phyloP scores from a whole-genome alignment of 805 yeast genomes.

The Zygotorulaspora danielsina region DNA sequence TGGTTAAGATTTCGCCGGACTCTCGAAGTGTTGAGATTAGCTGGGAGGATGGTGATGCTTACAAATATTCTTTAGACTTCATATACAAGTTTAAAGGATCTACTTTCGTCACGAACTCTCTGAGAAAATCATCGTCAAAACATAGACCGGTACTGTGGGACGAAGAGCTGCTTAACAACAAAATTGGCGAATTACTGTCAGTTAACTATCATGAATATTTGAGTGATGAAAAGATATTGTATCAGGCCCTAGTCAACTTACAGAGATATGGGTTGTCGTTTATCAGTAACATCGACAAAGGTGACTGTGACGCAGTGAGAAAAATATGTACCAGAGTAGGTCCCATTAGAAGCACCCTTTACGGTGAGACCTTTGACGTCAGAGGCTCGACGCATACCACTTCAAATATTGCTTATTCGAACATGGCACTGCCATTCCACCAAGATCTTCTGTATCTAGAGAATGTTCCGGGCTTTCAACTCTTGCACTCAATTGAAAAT shows the following conservation, averaged over 20 bases:
- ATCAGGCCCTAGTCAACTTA: constrained; percentile 41
- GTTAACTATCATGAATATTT: constrained; percentile 42
- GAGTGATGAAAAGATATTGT: constrained; percentile 35
- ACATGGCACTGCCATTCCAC: constrained; percentile 61
- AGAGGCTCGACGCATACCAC: constrained; percentile 46
- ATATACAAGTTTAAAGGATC: constrained; percentile 43
- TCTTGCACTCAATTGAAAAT: constrained; percentile 56
- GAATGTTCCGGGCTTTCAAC: constrained; percentile 75
- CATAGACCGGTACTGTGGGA: constrained; percentile 44
- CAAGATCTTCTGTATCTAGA: constrained; percentile 76
- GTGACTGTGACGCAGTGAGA: constrained; percentile 36
- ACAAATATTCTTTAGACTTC: constrained; percentile 44
- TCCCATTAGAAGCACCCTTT: constrained; percentile 64
- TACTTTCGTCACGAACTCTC: constrained; percentile 30
- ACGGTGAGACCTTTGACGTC: constrained; percentile 70
- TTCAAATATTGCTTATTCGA: constrained; percentile 66
- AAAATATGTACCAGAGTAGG: constrained; percentile 55
- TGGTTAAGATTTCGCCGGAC: constrained; percentile 35
- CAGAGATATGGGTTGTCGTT: constrained; percentile 56
- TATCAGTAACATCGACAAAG: constrained; percentile 50
- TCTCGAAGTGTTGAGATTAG: constrained; percentile 39
- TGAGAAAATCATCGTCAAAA: constrained; percentile 29
- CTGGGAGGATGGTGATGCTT: constrained; percentile 47
- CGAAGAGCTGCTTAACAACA: constrained; percentile 18
- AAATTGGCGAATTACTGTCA: constrained; percentile 28